phyloP scores from a whole-genome alignment of 1,139 yeast genomes.

The Lodderomyces elongisporus region DNA sequence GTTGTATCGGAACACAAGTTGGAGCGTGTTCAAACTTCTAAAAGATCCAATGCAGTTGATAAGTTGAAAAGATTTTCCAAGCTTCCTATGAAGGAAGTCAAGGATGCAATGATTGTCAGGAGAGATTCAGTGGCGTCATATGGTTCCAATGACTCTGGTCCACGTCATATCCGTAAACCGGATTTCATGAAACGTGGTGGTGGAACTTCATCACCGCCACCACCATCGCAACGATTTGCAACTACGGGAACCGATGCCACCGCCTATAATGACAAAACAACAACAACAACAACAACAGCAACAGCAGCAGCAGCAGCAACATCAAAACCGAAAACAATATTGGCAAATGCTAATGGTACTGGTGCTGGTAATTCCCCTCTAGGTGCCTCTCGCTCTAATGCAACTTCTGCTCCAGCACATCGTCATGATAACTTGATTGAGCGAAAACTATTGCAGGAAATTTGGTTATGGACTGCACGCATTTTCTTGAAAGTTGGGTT shows the following conservation, averaged over 20 bases:
- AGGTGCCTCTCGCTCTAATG: not conserved
- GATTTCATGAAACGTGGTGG: constrained; percentile 4
- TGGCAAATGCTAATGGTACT: no score
- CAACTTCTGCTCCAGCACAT: constrained; percentile 1
- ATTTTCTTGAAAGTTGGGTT: constrained; percentile 57
- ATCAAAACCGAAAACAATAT: constrained; percentile 1
- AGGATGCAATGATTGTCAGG: constrained; percentile 5
- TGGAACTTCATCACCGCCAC: constrained; percentile 1
- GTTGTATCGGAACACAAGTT: not conserved
- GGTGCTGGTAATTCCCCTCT: no score
- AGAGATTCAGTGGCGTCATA: constrained; percentile 5
- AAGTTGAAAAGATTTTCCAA: constrained; percentile 12
- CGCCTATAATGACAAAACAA: not conserved
- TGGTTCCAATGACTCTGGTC: not conserved
- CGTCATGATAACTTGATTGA: constrained; percentile 12
- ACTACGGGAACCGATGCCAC: constrained; percentile 2
- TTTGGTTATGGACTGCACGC: constrained; percentile 75
- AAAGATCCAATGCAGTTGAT: constrained; percentile 8
- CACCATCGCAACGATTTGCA: constrained; percentile 1
- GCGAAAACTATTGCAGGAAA: constrained; percentile 45
- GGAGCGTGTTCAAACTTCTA: not conserved
- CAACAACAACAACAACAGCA: constrained; percentile 3
- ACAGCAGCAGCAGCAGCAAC: constrained; percentile 4
- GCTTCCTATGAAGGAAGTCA: constrained; percentile 7
- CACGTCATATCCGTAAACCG: constrained; percentile 4